Conservation (phyloP, 2,329 filamentous ascomycete genomes). For the Cyclaneusma minus region DNA sequence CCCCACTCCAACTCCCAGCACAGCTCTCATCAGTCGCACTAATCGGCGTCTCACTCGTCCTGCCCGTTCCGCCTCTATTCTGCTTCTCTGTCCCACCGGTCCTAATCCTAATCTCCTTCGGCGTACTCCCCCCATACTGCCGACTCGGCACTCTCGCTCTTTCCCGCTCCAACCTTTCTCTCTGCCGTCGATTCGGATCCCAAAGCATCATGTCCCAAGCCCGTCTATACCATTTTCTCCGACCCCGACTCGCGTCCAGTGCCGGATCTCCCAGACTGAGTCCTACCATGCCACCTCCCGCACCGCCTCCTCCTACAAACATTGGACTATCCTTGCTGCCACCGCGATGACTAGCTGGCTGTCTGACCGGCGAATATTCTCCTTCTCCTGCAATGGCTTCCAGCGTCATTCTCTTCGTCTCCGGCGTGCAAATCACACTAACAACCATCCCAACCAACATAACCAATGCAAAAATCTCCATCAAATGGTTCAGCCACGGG, state of each 20-base stretch:
- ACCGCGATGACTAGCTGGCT: conserved; percentile 3
- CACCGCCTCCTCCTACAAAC: conserved; percentile 11
- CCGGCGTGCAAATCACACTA: conserved; percentile 59
- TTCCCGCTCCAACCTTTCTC: conserved; percentile 2
- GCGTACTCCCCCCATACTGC: no score
- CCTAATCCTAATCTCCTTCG: no score
- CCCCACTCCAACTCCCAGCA: conserved; percentile 6
- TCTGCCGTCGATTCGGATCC: conserved; percentile 6
- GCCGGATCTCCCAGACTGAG: conserved; percentile 4
- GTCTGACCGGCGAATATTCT: neutral
- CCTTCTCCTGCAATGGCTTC: conserved; percentile 53
- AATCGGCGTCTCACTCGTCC: conserved; percentile 5
- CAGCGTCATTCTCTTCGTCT: conserved; percentile 60
- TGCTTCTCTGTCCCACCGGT: no score
- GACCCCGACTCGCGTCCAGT: no score
- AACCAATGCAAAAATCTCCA: conserved; percentile 67
- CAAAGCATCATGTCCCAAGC: conserved; percentile 14
- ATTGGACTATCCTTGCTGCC: conserved; percentile 7
- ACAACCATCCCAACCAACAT: conserved; percentile 59
- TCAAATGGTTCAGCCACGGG: conserved; percentile 54
- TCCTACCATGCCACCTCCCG: conserved; percentile 9
- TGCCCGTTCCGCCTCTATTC: no score
- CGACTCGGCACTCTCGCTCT: conserved; percentile 2
- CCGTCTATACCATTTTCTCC: conserved; percentile 9
- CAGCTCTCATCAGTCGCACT: conserved; percentile 5